These are phyloP conservation scores for Backusella luteola DNA, from an alignment of 192 early-diverging fungal species.

Conservation along the genomic window DNA sequence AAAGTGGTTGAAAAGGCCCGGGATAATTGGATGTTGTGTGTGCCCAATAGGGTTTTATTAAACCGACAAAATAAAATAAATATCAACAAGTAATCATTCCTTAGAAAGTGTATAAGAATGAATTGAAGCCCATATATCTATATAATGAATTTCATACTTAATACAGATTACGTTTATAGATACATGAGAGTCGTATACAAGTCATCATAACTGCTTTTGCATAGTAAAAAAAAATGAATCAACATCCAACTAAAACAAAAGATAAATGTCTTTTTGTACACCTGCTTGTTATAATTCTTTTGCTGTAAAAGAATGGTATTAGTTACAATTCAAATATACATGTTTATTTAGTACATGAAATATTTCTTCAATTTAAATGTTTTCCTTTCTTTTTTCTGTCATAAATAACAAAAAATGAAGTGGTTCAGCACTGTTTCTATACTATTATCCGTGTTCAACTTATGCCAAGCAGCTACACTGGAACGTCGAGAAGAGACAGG, in stretches of 20 bases:
- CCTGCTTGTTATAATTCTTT: neutral
- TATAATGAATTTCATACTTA: neutral
- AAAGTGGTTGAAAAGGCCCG: neutral
- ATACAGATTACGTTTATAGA: neutral
- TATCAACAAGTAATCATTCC: neutral
- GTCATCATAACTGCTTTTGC: neutral
- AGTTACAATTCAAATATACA: neutral
- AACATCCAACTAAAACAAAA: neutral
- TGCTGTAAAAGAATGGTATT: neutral
- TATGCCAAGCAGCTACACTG: neutral
- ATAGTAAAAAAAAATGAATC: neutral
- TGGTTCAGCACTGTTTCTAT: neutral
- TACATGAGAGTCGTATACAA: neutral
- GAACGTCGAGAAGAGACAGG: constrained; percentile 19
- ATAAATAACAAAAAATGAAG: neutral
- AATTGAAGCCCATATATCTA: neutral
- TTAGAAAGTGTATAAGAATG: neutral
- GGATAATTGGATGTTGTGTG: neutral
- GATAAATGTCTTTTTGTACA: neutral
- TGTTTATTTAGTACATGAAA: neutral
- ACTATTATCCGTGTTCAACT: neutral
- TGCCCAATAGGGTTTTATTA: neutral
- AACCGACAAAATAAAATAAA: neutral
- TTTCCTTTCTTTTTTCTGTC: neutral
- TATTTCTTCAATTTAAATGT: neutral